These are phyloP conservation scores for Hanseniaspora guilliermondii DNA, from an alignment of 805 yeast genomes.

Conservation along the genomic window DNA sequence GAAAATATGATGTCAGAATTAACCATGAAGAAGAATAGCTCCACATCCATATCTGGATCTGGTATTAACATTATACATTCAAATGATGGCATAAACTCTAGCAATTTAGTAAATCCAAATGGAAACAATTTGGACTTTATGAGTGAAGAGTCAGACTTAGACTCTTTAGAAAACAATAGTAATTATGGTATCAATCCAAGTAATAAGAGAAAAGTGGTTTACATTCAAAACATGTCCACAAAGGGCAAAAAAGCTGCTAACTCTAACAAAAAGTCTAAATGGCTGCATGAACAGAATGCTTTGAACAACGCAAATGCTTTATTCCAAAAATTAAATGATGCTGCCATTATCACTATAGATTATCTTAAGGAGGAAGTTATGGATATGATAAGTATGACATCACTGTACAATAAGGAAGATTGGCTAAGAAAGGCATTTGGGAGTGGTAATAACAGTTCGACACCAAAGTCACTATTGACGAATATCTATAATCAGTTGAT, in stretches of 20 bases:
- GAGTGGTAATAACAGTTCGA: slow-evolving; percentile 55
- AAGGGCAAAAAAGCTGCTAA: slow-evolving; percentile 49
- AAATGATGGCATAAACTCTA: neutral
- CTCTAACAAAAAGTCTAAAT: slow-evolving; percentile 54
- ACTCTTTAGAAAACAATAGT: slow-evolving; percentile 18
- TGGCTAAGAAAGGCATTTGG: slow-evolving; percentile 62
- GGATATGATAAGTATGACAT: slow-evolving; percentile 68
- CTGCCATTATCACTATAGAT: slow-evolving; percentile 72
- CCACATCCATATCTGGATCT: neutral
- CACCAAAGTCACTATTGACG: slow-evolving; percentile 68
- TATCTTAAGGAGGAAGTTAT: slow-evolving; percentile 66
- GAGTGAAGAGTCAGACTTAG: slow-evolving; percentile 19
- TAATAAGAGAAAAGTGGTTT: slow-evolving; percentile 40
- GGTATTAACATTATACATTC: neutral
- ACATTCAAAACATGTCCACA: slow-evolving; percentile 71
- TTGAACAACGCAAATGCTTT: slow-evolving; percentile 45
- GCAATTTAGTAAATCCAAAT: neutral
- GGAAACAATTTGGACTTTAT: slow-evolving; percentile 6
- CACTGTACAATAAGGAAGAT: slow-evolving; percentile 66
- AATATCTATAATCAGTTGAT: slow-evolving; percentile 59
- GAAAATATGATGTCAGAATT: slow-evolving; percentile 12
- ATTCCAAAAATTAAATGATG: slow-evolving; percentile 42
- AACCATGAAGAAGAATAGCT: neutral
- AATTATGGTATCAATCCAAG: slow-evolving; percentile 23
- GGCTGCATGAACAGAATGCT: slow-evolving; percentile 65